Evolutionary conservation across 192 early-diverging fungal genomes (phyloP), one percentile per base, ranked within the genome.

Genomic region (Geranomyces variabilis): DNA sequence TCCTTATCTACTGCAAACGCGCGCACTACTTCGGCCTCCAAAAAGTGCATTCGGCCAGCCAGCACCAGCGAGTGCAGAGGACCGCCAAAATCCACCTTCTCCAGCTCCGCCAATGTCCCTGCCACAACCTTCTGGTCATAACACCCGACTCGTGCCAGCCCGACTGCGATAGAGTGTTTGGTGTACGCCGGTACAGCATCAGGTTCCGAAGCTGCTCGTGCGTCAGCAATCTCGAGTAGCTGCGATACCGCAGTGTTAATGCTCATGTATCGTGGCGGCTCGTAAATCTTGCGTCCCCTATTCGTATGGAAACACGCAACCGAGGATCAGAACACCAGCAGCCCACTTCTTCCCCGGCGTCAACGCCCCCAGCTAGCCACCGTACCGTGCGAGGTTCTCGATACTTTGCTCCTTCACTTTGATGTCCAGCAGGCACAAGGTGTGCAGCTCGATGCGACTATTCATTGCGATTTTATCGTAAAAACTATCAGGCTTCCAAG

Each of bases 191-290:
- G 31, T 3, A 47, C 7, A 2, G 60, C 12, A 33, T 56, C 69
- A 22, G 49, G 56, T 8, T 10, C 24, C 22, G 48, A 22, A 5
- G 41, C 89, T 8, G 77, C 48, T 33, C 93, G 87, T 21, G 81
- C 87, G 15, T 93, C 94, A 77, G 96, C 94, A 36, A 97, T 84
- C 81, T 97, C 95, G 14, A 99, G 79, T 67, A 99, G 81, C 78
- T 99, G 96, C 69, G 92, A 87, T 46, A 94, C 86, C n/a, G 93
- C 93, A 70, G 90, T 87, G 82, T 97, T 96, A 65, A 96, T 87
- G 13, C 93, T 93, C 97, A 99, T 99, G 85, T 89, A 99, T 56
- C 97, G 88, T 67, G 97, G 97, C 15, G 96, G 94, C 81, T 99
- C 97, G 79, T 94, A 99, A 67, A 99, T 94, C 79, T 86, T 89